Base-by-base conservation (phyloP, 495 filamentous ascomycete species). In the Podospora anserina region DNA sequence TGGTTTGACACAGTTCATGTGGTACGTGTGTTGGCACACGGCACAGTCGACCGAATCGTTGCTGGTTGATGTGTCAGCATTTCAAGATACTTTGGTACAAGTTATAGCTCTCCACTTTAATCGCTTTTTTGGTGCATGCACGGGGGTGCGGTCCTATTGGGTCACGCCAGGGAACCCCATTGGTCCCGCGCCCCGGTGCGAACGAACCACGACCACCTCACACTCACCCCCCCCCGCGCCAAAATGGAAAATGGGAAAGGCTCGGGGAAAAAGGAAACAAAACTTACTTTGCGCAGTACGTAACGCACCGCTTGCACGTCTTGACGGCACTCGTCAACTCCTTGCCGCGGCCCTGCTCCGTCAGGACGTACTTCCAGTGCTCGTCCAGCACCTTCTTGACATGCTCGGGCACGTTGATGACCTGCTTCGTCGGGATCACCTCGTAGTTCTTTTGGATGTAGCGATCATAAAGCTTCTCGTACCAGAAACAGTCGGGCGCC, bases 361-460 rank as follows among this genome's bases (percentile, higher is more conserved):
- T 92, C 63, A 97, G 83, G 70, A 99, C 90, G 78, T 90, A 97
- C 76, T 91, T 93, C 95, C 95, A 99, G 64, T 93, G 87, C 77
- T 97, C 93, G 78, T 97, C 90, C 55, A 99, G 84, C 63, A 97
- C 93, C 77, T 90, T 95, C 75, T 97, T 97, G 73, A 99, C 93
- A 73, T 90, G 90, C 66, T 88, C 88, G 13, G 95, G 95, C 30
- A 99, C 95, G 78, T 99, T 99, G 80, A 98, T 93, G 65, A 99
- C 94, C 76, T 92, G 88, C 58, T 84, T 87, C 1, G 93, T 95
- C 1, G 95, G 94, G 65, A 99, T 94, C 39, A 97, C 92, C 68
- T 98, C 96, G 83, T 98, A 99, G 78, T 92, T 91, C 57, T 96
- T 94, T 72, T 96, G 93, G 62, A 98, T 98, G 80, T 97, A 99